These are phyloP conservation scores for Teratosphaeria pseudoeucalypti DNA, from an alignment of 2,329 filamentous ascomycete species.

Conservation along the genomic window DNA sequence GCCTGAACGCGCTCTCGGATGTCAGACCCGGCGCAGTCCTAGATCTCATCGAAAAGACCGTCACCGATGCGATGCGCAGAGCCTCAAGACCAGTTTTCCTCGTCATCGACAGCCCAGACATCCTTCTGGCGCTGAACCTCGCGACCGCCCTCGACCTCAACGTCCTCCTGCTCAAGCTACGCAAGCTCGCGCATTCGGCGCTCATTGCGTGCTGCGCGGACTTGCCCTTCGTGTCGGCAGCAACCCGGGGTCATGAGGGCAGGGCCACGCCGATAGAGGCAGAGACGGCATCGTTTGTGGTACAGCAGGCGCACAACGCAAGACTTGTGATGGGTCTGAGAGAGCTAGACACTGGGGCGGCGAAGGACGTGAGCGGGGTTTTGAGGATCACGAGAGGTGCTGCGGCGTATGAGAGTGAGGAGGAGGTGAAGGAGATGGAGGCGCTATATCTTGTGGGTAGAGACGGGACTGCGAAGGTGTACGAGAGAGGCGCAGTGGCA, in stretches of 20 bases:
- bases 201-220: slow-evolving; percentile 64
- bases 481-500: slow-evolving; percentile 58
- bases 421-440: slow-evolving; percentile 49
- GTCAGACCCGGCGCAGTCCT: not conserved
- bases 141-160: slow-evolving; percentile 20
- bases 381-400: slow-evolving; percentile 60
- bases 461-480: slow-evolving; percentile 72
- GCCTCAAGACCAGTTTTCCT: slow-evolving; percentile 21
- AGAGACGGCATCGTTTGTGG: slow-evolving; percentile 59
- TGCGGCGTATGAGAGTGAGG: slow-evolving; percentile 18
- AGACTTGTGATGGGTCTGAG: slow-evolving; percentile 61
- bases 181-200: slow-evolving; percentile 46
- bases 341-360: slow-evolving; percentile 75
- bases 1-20: slow-evolving; percentile 34
- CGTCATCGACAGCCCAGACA: slow-evolving; percentile 35
- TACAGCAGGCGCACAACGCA: slow-evolving; percentile 66
- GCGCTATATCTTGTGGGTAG: slow-evolving; percentile 69
- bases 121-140: slow-evolving; percentile 29
- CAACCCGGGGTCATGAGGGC: slow-evolving; percentile 19
- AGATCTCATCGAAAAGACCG: slow-evolving; percentile 3
- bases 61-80: slow-evolving; percentile 5
- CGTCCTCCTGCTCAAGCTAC: slow-evolving; percentile 20
- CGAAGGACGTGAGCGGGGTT: slow-evolving; percentile 82
- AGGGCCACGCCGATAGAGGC: slow-evolving; percentile 55
- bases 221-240: slow-evolving; percentile 50